These are phyloP conservation scores for Apiospora phragmitis DNA, from an alignment of 2,329 filamentous ascomycete genomes.

Conservation along the genomic window DNA sequence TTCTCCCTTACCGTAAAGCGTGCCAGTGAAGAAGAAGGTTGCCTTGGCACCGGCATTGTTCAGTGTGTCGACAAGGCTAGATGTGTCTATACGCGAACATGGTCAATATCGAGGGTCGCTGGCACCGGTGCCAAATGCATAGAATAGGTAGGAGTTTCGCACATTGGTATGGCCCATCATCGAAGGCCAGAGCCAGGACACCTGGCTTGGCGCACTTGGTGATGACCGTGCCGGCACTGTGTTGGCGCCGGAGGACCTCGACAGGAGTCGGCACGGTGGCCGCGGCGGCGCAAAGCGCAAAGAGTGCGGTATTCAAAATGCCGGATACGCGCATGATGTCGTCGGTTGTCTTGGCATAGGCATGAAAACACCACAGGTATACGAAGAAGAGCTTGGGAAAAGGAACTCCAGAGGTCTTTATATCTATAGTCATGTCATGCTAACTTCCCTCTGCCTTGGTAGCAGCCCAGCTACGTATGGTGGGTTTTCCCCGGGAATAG, in stretches of 20 bases:
- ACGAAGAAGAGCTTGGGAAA: not conserved
- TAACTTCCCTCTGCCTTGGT: not conserved
- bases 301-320: constrained; percentile 21
- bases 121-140: not conserved
- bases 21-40: constrained; percentile 56
- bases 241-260: constrained; percentile 41
- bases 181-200: constrained; percentile 52
- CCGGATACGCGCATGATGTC: constrained; percentile 28
- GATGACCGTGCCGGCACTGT: constrained; percentile 44
- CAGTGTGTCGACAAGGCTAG: constrained; percentile 50
- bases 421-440: not conserved
- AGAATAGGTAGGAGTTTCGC: not conserved
- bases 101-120: not conserved
- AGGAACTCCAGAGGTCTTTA: not conserved
- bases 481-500: not conserved
- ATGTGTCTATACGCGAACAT: constrained; percentile 34
- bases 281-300: constrained; percentile 29
- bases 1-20: constrained; percentile 40
- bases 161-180: constrained; percentile 52
- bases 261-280: constrained; percentile 38
- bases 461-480: constrained; percentile 1
- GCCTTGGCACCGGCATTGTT: constrained; percentile 49
- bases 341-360: not conserved
- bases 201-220: constrained; percentile 44
- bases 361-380: not conserved